phyloP scores from a whole-genome alignment of 2,329 filamentous ascomycete genomes.

The Corinectria fuckeliana region DNA sequence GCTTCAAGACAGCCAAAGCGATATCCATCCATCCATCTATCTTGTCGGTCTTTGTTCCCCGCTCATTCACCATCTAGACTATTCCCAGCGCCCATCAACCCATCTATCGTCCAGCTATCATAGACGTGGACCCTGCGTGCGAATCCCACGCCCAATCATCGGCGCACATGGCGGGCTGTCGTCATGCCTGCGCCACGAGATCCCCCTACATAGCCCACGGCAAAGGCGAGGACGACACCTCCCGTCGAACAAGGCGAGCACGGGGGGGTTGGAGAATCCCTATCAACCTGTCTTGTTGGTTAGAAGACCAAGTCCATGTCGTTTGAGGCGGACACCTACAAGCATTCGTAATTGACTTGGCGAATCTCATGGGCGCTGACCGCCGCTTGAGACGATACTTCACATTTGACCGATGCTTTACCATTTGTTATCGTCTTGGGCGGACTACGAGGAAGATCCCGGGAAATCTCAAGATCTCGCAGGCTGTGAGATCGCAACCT shows the following conservation, averaged over 20 bases:
- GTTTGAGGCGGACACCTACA: too few species aligned
- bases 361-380: not conserved
- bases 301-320: not conserved
- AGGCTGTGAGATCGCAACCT: not conserved
- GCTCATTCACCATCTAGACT: too few species aligned
- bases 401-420: too few species aligned
- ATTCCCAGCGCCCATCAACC: not conserved
- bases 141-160: slow-evolving; percentile 36
- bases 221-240: not conserved
- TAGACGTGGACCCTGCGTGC: not conserved
- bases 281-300: slow-evolving; percentile 14
- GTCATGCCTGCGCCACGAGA: slow-evolving; percentile 13
- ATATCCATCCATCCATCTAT: too few species aligned
- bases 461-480: not conserved
- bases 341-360: not conserved
- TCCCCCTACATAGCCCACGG: not conserved
- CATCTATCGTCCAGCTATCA: not conserved
- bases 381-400: not conserved
- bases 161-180: slow-evolving; percentile 40
- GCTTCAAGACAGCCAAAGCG: too few species aligned
- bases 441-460: not conserved
- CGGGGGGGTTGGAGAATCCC: slow-evolving; percentile 20
- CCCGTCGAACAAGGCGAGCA: slow-evolving; percentile 30
- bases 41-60: too few species aligned
- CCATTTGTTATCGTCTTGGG: not conserved